phyloP scores from a whole-genome alignment of 345 rosid genomes.

The Microthlaspi erraticum region DNA sequence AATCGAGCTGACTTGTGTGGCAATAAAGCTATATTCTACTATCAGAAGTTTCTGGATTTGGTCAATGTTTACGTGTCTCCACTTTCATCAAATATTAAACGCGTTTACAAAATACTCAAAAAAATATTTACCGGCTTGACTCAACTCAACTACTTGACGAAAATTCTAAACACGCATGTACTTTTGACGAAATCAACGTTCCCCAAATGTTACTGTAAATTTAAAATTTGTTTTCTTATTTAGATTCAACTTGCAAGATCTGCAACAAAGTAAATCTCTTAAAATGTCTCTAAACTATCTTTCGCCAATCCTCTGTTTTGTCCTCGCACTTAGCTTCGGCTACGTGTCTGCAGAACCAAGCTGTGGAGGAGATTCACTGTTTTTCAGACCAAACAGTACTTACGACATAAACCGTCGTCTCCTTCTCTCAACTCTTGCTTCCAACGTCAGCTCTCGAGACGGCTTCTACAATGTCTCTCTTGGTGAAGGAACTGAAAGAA shows the following conservation, averaged over 20 bases:
- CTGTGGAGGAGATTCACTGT: slow-evolving; percentile 11
- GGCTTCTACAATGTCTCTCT: slow-evolving; percentile 43
- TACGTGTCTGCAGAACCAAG: slow-evolving; percentile 17
- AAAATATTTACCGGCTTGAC: neutral
- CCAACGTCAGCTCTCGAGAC: slow-evolving; percentile 37
- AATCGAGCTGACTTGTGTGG: no score
- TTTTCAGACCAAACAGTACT: slow-evolving; percentile 24
- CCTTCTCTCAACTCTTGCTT: slow-evolving; percentile 37
- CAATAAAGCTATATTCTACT: no score
- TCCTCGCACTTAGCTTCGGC: slow-evolving; percentile 1
- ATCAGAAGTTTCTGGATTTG: no score
- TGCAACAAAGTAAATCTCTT: neutral
- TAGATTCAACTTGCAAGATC: neutral
- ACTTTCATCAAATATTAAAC: neutral
- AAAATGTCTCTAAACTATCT: slow-evolving; percentile 7
- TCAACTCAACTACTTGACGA: neutral
- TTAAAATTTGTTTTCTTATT: neutral
- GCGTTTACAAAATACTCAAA: neutral
- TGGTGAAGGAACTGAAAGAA: slow-evolving; percentile 35
- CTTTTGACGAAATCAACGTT: slow-evolving; percentile 18
- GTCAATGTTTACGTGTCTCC: no score
- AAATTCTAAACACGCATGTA: neutral
- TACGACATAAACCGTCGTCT: slow-evolving; percentile 34
- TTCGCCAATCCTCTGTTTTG: slow-evolving; percentile 20
- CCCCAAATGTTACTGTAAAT: neutral